Conservation (phyloP, 805 yeast genomes). For the Starmerella powellii region DNA sequence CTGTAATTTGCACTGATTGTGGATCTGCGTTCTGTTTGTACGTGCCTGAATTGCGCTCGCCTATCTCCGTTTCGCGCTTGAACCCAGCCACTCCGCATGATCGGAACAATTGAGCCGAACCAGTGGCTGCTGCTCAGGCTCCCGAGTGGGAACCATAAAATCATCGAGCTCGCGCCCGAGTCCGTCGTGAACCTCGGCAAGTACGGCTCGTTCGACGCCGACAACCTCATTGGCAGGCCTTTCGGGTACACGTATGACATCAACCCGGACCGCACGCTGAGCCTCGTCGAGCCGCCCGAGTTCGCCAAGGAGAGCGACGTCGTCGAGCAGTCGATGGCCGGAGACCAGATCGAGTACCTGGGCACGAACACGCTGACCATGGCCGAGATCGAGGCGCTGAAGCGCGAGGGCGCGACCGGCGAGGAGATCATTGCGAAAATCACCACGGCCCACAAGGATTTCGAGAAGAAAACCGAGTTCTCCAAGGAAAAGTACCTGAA, state of each 20-base stretch:
- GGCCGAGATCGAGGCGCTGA: constrained; percentile 77
- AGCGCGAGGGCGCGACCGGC: constrained; percentile 60
- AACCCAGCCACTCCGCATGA: no score
- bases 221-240: constrained; percentile 64
- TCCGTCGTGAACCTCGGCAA: constrained; percentile 69
- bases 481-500: constrained; percentile 87
- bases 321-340: constrained; percentile 54
- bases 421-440: constrained; percentile 70
- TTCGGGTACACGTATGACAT: constrained; percentile 88
- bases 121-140: constrained; percentile 55
- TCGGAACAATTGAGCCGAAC: constrained; percentile 33
- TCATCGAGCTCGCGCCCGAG: constrained; percentile 52
- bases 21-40: no score
- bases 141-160: constrained; percentile 70
- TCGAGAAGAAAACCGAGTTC: constrained; percentile 75
- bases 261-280: constrained; percentile 36
- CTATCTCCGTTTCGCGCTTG: no score
- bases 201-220: constrained; percentile 73
- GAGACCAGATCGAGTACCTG: constrained; percentile 52
- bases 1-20: no score
- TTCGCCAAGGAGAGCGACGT: constrained; percentile 28
- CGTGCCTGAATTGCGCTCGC: no score
- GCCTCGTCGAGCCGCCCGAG: constrained; percentile 24
- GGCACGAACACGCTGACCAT: constrained; percentile 57
- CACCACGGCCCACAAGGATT: constrained; percentile 71